These are phyloP conservation scores for Canavalia gladiata DNA, from an alignment of 306 rosid genomes.

Conservation along the genomic window DNA sequence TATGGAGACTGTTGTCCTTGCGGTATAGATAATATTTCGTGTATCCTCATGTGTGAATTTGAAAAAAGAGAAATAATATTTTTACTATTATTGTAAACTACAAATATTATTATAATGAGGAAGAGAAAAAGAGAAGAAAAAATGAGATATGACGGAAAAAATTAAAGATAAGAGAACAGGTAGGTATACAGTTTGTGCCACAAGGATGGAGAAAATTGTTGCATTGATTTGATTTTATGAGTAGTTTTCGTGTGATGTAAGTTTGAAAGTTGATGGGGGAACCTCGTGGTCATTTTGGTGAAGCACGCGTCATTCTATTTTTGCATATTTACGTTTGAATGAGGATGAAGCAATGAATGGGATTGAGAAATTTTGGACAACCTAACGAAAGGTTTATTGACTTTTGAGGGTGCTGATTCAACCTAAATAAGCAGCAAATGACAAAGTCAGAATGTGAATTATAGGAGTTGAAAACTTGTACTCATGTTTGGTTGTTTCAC, in stretches of 20 bases:
- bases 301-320: constrained; percentile 22
- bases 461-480: neutral
- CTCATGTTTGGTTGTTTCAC: no score
- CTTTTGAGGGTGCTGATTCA: constrained; percentile 16
- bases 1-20: neutral
- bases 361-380: constrained; percentile 30
- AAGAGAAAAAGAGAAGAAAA: no score
- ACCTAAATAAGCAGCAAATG: neutral
- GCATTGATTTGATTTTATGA: constrained; percentile 31
- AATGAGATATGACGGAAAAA: no score
- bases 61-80: neutral
- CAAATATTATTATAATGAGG: no score
- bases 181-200: neutral
- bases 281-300: neutral
- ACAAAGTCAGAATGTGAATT: constrained; percentile 8
- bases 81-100: no score
- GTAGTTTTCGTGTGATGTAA: constrained; percentile 39
- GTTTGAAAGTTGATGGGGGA: constrained; percentile 24
- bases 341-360: constrained; percentile 22
- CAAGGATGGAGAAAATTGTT: constrained; percentile 22
- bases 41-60: neutral
- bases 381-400: constrained; percentile 38
- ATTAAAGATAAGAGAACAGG: no score
- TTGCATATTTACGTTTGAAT: constrained; percentile 29
- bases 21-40: neutral